These are phyloP conservation scores for Betula pendula DNA, from an alignment of 306 rosid species.

Conservation along the genomic window DNA sequence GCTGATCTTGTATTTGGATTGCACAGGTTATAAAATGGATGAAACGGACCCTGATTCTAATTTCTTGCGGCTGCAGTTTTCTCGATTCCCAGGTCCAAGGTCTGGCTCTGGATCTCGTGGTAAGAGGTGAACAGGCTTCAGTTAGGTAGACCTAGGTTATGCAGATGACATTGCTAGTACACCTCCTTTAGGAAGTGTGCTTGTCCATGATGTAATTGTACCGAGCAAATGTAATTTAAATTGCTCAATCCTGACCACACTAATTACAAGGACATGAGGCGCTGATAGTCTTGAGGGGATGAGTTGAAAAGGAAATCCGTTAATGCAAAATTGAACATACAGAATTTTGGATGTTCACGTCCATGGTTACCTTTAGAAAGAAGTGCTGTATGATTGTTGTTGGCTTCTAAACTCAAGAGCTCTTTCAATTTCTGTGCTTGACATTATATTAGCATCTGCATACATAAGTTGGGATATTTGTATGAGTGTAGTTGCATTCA, in stretches of 20 bases:
- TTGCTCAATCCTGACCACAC: conserved; percentile 23
- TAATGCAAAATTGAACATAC: conserved; percentile 23
- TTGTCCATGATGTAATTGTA: conserved; percentile 7
- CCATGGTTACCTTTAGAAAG: conserved; percentile 11
- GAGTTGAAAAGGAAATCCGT: conserved; percentile 25
- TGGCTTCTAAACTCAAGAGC: conserved; percentile 7
- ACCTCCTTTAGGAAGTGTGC: conserved; percentile 19
- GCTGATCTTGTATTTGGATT: conserved; percentile 39
- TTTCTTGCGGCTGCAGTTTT: conserved; percentile 82
- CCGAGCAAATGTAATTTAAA: conserved; percentile 26
- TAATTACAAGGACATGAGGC: conserved; percentile 26
- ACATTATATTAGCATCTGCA: conserved; percentile 21
- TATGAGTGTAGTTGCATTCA: neutral
- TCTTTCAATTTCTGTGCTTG: neutral
- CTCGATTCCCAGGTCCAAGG: conserved; percentile 90
- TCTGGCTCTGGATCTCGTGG: conserved; percentile 61
- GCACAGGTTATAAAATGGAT: conserved; percentile 74
- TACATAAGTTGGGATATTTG: neutral
- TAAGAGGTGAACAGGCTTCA: conserved; percentile 51
- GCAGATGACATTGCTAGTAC: conserved; percentile 20
- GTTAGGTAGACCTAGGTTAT: conserved; percentile 28
- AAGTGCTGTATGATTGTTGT: conserved; percentile 28
- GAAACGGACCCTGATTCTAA: conserved; percentile 63
- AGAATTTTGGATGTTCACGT: conserved; percentile 24
- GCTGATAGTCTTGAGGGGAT: conserved; percentile 32